These are phyloP conservation scores for Fomitopsis serialis DNA, from an alignment of 768 basidiomycete species.

Conservation along the genomic window DNA sequence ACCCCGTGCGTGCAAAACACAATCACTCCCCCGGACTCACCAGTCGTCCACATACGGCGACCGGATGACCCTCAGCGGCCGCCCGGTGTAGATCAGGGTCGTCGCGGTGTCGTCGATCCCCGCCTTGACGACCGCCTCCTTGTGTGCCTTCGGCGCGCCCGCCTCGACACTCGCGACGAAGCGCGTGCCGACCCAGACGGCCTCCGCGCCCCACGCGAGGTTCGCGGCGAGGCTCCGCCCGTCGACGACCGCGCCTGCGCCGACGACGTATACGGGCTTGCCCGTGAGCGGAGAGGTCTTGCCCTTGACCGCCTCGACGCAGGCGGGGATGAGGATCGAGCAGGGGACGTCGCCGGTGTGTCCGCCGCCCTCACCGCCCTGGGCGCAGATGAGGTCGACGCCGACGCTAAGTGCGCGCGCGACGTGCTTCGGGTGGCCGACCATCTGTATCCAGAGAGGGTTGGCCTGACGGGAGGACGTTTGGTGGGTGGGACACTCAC, in stretches of 20 bases:
- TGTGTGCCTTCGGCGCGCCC: constrained; percentile 78
- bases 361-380: constrained; percentile 84
- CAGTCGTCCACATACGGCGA: constrained; percentile 85
- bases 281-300: constrained; percentile 76
- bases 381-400: constrained; percentile 91
- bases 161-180: constrained; percentile 85
- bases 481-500: constrained; percentile 28
- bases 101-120: constrained; percentile 75
- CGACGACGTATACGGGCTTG: constrained; percentile 80
- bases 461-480: not conserved
- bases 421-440: constrained; percentile 92
- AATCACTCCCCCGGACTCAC: constrained; percentile 32
- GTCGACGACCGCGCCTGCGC: constrained; percentile 89
- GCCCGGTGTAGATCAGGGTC: constrained; percentile 87
- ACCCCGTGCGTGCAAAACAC: not conserved
- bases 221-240: constrained; percentile 86
- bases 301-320: constrained; percentile 79
- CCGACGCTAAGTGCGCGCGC: constrained; percentile 76
- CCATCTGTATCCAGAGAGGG: constrained; percentile 59
- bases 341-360: constrained; percentile 82
- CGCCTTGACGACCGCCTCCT: constrained; percentile 67
- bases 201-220: constrained; percentile 84
- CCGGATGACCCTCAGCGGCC: constrained; percentile 80
- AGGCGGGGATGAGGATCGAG: constrained; percentile 85
- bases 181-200: constrained; percentile 62